A percentile compares a stretch with the other conserved stretches of the same genome.
Evolutionary conservation across 2,329 filamentous ascomycete genomes (phyloP).

Genomic region (Orbilia blumenaviensis): DNA sequence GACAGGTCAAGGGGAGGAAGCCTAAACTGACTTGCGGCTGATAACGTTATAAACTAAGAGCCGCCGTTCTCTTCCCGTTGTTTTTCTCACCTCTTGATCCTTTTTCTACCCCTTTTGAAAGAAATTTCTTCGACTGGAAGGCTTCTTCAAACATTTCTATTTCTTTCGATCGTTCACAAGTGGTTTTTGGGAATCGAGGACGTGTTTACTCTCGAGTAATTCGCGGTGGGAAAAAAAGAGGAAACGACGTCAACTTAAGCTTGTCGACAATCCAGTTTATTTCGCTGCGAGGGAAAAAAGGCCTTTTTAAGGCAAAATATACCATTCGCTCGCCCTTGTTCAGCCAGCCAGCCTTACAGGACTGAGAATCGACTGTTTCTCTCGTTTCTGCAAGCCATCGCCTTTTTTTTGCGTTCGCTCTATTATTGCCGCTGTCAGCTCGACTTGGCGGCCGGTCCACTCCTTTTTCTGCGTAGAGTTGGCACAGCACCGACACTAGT

Average conservation of each 20-base stretch:
- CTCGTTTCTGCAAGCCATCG: constrained; percentile 9
- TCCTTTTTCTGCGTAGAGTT: not conserved
- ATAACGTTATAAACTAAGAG: constrained; percentile 52
- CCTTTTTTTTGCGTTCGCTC: not conserved
- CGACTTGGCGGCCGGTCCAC: constrained; percentile 7
- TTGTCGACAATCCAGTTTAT: constrained; percentile 5
- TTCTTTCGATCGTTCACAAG: constrained; percentile 13
- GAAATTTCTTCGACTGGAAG: not conserved
- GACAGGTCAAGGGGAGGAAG: constrained; percentile 16
- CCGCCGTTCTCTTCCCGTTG: constrained; percentile 5
- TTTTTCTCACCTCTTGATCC: not conserved
- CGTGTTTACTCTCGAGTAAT: constrained; percentile 2
- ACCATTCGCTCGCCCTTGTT: constrained; percentile 1
- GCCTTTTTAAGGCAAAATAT: constrained; percentile 3
- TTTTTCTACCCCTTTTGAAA: constrained; percentile 14
- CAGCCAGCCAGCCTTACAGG: constrained; percentile 18
- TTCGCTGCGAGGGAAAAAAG: not conserved
- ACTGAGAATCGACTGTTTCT: not conserved
- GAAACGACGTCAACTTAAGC: not conserved
- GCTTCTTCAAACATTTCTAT: constrained; percentile 6
- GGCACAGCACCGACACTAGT: not conserved
- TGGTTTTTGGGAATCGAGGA: not conserved
- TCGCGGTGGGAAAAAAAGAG: constrained; percentile 1
- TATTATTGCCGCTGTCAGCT: not conserved
- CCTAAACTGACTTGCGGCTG: constrained; percentile 43